Conservation (phyloP, 2,329 filamentous ascomycete genomes). For the Phialophora tarda region DNA sequence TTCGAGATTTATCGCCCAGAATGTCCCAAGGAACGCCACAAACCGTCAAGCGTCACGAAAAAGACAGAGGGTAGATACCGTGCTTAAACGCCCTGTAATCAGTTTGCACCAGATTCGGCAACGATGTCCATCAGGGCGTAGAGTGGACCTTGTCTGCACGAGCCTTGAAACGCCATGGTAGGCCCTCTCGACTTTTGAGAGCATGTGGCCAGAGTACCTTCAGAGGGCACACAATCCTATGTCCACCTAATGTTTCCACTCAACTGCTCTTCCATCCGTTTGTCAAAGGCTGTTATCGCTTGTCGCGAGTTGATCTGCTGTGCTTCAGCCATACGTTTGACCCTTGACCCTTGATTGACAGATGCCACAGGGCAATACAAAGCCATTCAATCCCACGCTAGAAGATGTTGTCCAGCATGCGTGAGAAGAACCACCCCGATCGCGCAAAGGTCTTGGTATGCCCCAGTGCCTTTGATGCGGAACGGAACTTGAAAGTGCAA, state of each 20-base stretch:
- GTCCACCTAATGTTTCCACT: not conserved
- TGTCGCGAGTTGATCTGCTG: not conserved
- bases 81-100: not conserved
- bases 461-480: not conserved
- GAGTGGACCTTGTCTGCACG: not conserved
- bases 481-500: not conserved
- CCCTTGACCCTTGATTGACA: not conserved
- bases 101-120: not conserved
- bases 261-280: not conserved
- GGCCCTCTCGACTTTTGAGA: not conserved
- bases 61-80: not conserved
- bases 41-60: not conserved
- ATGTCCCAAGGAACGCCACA: conserved; percentile 5
- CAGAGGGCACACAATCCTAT: not conserved
- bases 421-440: not conserved
- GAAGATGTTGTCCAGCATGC: not conserved
- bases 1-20: not conserved
- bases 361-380: not conserved
- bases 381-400: not conserved
- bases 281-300: not conserved
- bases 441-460: not conserved
- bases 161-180: not conserved
- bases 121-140: not conserved
- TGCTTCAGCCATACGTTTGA: not conserved
- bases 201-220: not conserved